A percentile compares a stretch with the other conserved stretches of the same genome.
Evolutionary conservation across 2,329 filamentous ascomycete genomes (phyloP).

Genomic region (Gnomoniopsis sp.): DNA sequence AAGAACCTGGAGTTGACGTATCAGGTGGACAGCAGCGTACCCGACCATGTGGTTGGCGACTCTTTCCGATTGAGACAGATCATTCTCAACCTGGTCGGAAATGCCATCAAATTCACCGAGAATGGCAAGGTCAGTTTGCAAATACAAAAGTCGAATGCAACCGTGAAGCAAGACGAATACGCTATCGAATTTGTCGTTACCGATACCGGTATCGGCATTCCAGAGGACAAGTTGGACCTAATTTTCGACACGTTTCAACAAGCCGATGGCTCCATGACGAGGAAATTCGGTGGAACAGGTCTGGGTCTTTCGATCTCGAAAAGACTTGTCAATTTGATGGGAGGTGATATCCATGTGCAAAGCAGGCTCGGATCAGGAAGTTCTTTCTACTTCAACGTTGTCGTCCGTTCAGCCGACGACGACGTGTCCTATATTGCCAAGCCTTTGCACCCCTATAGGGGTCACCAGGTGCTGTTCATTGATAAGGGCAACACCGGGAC

Average conservation of each 20-base stretch:
- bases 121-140: conserved; percentile 92
- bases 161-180: conserved; percentile 74
- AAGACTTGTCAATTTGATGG: conserved; percentile 92
- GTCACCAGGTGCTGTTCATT: conserved; percentile 90
- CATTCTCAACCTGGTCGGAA: conserved; percentile 94
- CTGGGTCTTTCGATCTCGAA: conserved; percentile 94
- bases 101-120: conserved; percentile 98
- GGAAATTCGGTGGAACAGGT: conserved; percentile 93
- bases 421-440: conserved; percentile 76
- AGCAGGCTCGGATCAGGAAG: conserved; percentile 89
- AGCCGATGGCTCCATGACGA: conserved; percentile 92
- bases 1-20: conserved; percentile 91
- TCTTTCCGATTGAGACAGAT: conserved; percentile 96
- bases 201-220: conserved; percentile 95
- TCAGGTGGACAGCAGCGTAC: conserved; percentile 87
- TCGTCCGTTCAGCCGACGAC: conserved; percentile 78
- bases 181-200: conserved; percentile 94
- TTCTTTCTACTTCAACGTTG: conserved; percentile 94
- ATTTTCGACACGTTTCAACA: conserved; percentile 99
- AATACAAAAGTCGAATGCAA: conserved; percentile 65
- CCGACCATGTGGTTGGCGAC: conserved; percentile 93
- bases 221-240: conserved; percentile 88
- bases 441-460: conserved; percentile 84
- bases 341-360: conserved; percentile 93
- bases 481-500: conserved; percentile 82